Evolutionary conservation across 2,329 filamentous ascomycete genomes (phyloP), one percentile per base, ranked within the genome.

Genomic region (Aschersonia sp.): DNA sequence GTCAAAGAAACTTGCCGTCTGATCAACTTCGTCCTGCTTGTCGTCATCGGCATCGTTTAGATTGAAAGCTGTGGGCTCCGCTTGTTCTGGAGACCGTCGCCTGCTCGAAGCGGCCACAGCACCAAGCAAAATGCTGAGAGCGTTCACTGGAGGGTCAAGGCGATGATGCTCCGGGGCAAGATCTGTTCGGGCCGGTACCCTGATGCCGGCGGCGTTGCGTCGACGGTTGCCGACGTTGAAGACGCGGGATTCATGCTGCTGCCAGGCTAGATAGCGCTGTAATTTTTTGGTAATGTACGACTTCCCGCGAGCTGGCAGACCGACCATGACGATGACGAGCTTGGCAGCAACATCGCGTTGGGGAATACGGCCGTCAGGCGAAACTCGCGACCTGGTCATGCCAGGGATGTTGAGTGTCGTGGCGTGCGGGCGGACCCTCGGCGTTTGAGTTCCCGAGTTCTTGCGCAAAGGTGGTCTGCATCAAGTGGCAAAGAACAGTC

Each of bases 261-360:
- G 81, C 92, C 92, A 98, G 45, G 94, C 91, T 46, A 98, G 71
- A 62, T 97, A 98, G 52, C 92, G 79, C 50, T 92, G 85, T 53
- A 98, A 78, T 70, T 98, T 98, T 73, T 97, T 97, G 52, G 92
- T 97, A 59, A 98, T 94, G 67, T 98, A 98, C 48, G 89, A 96
- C 70, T 98, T 98, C 61, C 92, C 92, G 58, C 92, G 77, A 7
- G 92, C 92, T 3, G 92, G 92, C 57, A 98, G 70, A 53, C 92
- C 92, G 51, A 98, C 92, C 92, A 98, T 98, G 63, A 98, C 82
- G 58, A 98, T 94, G 61, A 97, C 88, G 52, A 98, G 74, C 72
- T 98, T 98, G 41, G 92, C 85, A 45, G 89, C 92, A 45, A 98
- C 85, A 74, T 98, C 92, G 59, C 91, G 78, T 61, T 91, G 82